Percentiles rank a stretch among this genome's conserved stretches.
phyloP scores from a whole-genome alignment of 179 eudicot species.

The Beta macrorhiza region DNA sequence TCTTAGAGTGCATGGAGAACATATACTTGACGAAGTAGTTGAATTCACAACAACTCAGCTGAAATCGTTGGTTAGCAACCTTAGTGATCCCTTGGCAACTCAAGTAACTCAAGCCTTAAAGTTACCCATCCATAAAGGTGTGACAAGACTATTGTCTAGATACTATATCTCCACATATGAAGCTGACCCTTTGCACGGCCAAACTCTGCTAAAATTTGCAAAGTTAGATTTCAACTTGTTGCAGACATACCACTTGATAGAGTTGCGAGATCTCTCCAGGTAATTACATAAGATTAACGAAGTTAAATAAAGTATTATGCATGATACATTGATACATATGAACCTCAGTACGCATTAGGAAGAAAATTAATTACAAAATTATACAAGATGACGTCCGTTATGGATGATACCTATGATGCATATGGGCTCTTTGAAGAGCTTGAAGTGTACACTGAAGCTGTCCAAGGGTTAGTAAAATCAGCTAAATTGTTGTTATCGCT shows the following conservation, averaged over 20 bases:
- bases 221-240: conserved; percentile 43
- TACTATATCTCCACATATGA: conserved; percentile 32
- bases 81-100: conserved; percentile 6
- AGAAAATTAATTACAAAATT: conserved; percentile 30
- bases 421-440: conserved; percentile 51
- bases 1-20: conserved; percentile 24
- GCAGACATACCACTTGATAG: conserved; percentile 37
- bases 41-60: conserved; percentile 12
- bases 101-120: conserved; percentile 26
- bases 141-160: conserved; percentile 33
- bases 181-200: conserved; percentile 8
- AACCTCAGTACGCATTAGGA: conserved; percentile 25
- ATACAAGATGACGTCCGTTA: conserved; percentile 25
- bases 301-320: no score
- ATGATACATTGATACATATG: background rate
- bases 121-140: conserved; percentile 26
- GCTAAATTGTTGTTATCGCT: background rate
- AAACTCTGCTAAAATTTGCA: conserved; percentile 34
- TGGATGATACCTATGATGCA: conserved; percentile 37
- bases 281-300: background rate
- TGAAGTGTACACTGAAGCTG: conserved; percentile 34
- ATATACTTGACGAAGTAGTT: conserved; percentile 25
- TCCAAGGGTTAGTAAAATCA: conserved; percentile 29
- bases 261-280: conserved; percentile 26
- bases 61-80: background rate